Base-by-base conservation (phyloP, 345 rosid genomes). In the Moricandia arvensis region DNA sequence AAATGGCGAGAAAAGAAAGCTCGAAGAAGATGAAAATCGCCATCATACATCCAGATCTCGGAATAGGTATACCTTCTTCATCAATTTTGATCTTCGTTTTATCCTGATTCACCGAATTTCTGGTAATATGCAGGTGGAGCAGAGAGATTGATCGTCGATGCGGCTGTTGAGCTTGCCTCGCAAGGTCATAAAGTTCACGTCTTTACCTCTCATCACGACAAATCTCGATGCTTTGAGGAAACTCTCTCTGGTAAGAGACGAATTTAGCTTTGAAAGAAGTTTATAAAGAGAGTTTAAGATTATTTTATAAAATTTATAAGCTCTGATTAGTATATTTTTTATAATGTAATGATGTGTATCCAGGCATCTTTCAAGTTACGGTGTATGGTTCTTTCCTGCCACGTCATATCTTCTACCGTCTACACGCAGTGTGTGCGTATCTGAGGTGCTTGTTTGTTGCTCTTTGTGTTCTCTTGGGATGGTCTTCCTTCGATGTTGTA, bases 141-240 rank as follows among this genome's bases (percentile, higher is more conserved):
- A 17, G 98, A 93, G 83, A 90, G 98, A 84, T 83, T 94, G 75
- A 80, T 94, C 70, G 95, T 91, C 45, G 98, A 94, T 83, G 97
- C 97, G 8, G 97, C 96, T 2, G 96, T 94, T 79, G 93, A 87
- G 75, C 95, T 94, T 62, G 82, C 83, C 24, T 87, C 90, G 45
- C 88, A 69, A 9, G 98, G 96, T 38, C 98, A 91, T 63, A 81
- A 84, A 45, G 96, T 94, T 81, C 96, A 89, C 79, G 75, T 94
- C 26, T 91, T 90, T 71, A 91, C 98, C 1, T 86, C 98, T 79
- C 96, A 91, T 85, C 97, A 89, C 76, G 97, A 94, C 60, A 86
- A 79, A 76, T 85, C 71, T 70, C 82, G 93, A 66, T 94, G 97
- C 77, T 91, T 94, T 79, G 98, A 94, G 86, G 97, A 94, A 89